Evolutionary conservation across 805 yeast genomes (phyloP).

Genomic region (Wickerhamiella qilinensis): DNA sequence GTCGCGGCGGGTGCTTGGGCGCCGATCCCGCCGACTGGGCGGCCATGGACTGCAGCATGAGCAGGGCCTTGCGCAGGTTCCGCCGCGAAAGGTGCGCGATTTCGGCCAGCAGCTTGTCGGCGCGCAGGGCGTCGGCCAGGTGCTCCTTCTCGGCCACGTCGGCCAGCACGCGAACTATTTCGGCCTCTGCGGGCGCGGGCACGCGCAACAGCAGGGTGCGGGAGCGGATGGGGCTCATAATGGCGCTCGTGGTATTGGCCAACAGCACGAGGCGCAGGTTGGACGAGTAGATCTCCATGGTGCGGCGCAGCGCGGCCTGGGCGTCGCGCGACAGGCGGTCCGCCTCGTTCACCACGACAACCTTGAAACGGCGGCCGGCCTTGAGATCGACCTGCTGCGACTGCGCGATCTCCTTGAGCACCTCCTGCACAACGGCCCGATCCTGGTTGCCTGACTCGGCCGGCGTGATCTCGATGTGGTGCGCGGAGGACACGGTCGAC

Average conservation of each 20-base stretch:
- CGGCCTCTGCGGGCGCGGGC: conserved; percentile 57
- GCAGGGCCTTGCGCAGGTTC: conserved; percentile 61
- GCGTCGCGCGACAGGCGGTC: conserved; percentile 93
- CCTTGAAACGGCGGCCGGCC: conserved; percentile 38
- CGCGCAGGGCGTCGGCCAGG: conserved; percentile 24
- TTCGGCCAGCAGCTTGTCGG: conserved; percentile 28
- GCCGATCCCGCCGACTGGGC: conserved; percentile 16
- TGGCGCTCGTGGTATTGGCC: conserved; percentile 79
- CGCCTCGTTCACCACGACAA: conserved; percentile 86
- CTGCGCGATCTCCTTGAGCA: conserved; percentile 86
- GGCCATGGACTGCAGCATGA: conserved; percentile 65
- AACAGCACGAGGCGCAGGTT: conserved; percentile 72
- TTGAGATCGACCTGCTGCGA: conserved; percentile 84
- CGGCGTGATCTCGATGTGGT: conserved; percentile 91
- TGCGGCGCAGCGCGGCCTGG: conserved; percentile 79
- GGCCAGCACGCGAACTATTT: conserved; percentile 39
- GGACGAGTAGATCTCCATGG: conserved; percentile 49
- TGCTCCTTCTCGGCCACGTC: conserved; percentile 43
- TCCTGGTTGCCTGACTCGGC: conserved; percentile 94
- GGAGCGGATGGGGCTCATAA: conserved; percentile 86
- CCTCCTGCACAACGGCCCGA: conserved; percentile 84
- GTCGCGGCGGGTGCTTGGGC: conserved; percentile 44
- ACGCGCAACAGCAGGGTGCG: conserved; percentile 80
- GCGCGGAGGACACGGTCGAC: conserved; percentile 80
- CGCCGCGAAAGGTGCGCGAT: conserved; percentile 45